Evolutionary conservation across 192 early-diverging fungal genomes (phyloP).

Genomic region (Physocladia obscura): DNA sequence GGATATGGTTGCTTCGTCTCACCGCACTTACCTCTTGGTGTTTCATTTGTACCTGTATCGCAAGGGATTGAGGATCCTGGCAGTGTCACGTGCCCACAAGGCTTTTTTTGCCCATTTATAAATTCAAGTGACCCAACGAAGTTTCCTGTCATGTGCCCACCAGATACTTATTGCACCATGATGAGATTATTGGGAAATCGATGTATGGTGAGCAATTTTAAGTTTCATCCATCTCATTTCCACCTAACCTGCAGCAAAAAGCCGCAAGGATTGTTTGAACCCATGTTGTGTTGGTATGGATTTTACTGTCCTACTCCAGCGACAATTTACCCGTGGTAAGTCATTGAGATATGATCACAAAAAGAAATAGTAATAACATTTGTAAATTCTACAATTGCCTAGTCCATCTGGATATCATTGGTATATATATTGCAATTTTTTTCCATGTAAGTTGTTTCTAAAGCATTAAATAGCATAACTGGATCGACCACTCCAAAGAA

Average conservation of each 20-base stretch:
- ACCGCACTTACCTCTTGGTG: neutral
- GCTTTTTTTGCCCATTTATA: constrained; percentile 38
- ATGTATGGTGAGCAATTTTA: constrained; percentile 8
- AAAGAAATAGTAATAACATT: no score
- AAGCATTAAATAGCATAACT: neutral
- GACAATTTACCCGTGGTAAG: constrained; percentile 27
- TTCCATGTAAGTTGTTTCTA: neutral
- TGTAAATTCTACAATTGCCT: no score
- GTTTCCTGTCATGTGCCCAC: constrained; percentile 30
- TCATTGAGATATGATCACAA: no score
- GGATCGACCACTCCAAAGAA: constrained; percentile 10
- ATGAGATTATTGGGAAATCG: constrained; percentile 21
- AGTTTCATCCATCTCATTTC: neutral
- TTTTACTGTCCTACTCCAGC: constrained; percentile 40
- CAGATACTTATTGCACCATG: constrained; percentile 25
- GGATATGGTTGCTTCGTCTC: constrained; percentile 13
- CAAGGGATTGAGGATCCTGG: no score
- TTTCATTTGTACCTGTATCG: neutral
- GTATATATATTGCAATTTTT: no score
- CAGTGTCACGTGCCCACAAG: constrained; percentile 29
- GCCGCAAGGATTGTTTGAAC: constrained; percentile 33
- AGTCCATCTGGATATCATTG: constrained; percentile 20
- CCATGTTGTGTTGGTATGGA: constrained; percentile 36
- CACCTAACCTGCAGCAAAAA: neutral
- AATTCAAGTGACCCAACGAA: constrained; percentile 19